Evolutionary conservation across 1,284 basidiomycete genomes (phyloP), one percentile per base, ranked within the genome.

Genomic region (Cryptococcus sp.): DNA sequence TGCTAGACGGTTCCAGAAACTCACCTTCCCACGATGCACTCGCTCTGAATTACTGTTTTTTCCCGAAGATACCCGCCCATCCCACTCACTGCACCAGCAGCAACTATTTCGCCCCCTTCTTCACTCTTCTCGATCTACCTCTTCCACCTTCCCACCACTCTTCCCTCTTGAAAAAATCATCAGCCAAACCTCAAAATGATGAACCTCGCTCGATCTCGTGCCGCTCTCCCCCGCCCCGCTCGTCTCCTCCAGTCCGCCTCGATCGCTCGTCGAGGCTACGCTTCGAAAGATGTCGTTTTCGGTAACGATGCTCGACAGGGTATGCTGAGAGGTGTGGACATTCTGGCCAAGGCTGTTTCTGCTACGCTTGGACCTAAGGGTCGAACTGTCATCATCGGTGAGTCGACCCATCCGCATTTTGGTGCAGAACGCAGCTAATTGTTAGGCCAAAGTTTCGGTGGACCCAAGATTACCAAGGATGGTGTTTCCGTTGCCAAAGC

Each of bases 401-500:
- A 54, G 68, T 61, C 19, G 1, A 24, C 22, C 34, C 25, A 5
- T 47, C 45, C 18, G 4, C 23, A 12, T 32, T 5, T 5, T 3
- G 14, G 11, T n/a, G 25, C 7, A 5, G 16, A 25, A 19, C 7
- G 36, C 56, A 42, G 53, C 36, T n/a, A 33, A 5, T 24, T 31
- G 19, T 21, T 48, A 71, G 68, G 59, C 73, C 94, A 97, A 79
- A 82, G 90, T 32, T 98, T 86, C 66, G 94, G 94, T 63, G 90
- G 91, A 45, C 94, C 94, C 57, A 97, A 98, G 76, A 95, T 97
- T 72, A 97, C 93, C 67, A 97, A 97, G 76, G 92, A 97, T 72
- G 94, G 94, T 84, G 94, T 97, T 24, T 95, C 93, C 35, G 94
- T 98, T 37, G 94, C 94, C 54, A 97, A 95, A 79, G 79, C 91